phyloP scores from a whole-genome alignment of 148 eudicot genomes.

The Dianthus caryophyllus region DNA sequence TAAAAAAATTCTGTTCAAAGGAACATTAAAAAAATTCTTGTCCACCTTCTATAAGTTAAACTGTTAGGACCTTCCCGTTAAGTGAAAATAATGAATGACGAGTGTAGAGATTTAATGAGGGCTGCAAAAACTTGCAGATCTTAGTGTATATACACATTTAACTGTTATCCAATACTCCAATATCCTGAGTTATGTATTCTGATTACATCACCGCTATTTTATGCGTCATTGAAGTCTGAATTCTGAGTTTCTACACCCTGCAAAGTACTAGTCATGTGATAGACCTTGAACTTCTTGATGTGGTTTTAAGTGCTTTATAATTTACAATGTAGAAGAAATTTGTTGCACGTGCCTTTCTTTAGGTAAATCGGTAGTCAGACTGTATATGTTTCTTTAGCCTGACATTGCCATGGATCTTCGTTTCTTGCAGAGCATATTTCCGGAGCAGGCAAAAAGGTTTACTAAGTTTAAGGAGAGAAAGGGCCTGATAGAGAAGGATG shows the following conservation, averaged over 20 bases:
- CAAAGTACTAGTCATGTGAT: constrained; percentile 1
- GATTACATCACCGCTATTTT: neutral
- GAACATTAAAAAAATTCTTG: neutral
- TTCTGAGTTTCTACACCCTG: neutral
- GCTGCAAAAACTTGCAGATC: neutral
- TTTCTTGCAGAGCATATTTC: constrained; percentile 71
- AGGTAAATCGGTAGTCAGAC: too few species aligned
- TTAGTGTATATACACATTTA: neutral
- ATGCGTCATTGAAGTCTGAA: neutral
- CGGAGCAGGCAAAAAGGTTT: constrained; percentile 85
- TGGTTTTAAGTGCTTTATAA: neutral
- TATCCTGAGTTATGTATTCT: neutral
- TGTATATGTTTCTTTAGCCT: constrained; percentile 7
- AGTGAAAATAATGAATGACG: neutral
- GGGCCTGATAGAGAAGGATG: constrained; percentile 97
- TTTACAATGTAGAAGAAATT: neutral
- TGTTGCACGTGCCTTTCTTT: neutral
- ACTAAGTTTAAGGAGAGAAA: constrained; percentile 93
- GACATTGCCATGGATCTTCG: neutral
- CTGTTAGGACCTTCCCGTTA: neutral
- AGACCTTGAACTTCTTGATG: neutral
- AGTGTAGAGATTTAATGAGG: neutral
- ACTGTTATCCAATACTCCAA: neutral
- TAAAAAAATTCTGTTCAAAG: neutral
- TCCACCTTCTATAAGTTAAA: neutral